A percentile compares a stretch with the other conserved stretches of the same genome.
These are phyloP conservation scores for Chlamydomonas applanata DNA, from an alignment of 139 green algal species.

Conservation along the genomic window DNA sequence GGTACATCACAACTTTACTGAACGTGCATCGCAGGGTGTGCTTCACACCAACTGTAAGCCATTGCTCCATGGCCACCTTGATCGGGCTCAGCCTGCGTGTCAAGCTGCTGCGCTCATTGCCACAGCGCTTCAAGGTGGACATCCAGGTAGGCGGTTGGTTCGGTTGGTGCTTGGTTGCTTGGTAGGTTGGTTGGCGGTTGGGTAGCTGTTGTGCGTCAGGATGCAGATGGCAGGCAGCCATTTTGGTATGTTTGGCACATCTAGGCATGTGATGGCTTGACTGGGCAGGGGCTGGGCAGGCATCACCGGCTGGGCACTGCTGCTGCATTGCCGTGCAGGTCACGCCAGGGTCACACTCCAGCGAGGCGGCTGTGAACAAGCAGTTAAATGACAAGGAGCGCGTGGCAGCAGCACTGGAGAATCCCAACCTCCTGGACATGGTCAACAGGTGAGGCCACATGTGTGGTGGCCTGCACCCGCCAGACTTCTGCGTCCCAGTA, in stretches of 20 bases:
- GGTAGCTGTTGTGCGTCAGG: too few relatives aligned
- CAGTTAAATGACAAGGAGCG: conserved; percentile 98
- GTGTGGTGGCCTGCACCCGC: too few relatives aligned
- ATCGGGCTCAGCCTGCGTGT: conserved; percentile 96
- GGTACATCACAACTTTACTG: not conserved
- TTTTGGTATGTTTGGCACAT: not conserved
- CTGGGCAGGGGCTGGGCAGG: not conserved
- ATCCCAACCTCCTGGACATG: conserved; percentile 89
- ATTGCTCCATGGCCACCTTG: conserved; percentile 98
- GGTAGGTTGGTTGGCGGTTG: not conserved
- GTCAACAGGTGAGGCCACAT: conserved; percentile 49
- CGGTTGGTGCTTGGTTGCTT: not conserved
- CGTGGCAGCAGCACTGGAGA: conserved; percentile 96
- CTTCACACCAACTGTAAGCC: conserved; percentile 89
- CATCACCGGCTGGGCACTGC: not conserved
- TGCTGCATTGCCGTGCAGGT: conserved; percentile 30
- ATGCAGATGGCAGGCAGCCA: too few relatives aligned
- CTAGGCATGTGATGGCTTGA: not conserved
- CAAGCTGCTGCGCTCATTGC: conserved; percentile 85
- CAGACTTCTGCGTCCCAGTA: too few relatives aligned
- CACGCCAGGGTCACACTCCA: conserved; percentile 75
- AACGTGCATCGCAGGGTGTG: conserved; percentile 46
- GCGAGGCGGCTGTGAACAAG: conserved; percentile 95
- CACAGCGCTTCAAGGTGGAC: conserved; percentile 89
- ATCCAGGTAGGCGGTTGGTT: conserved; percentile 46